These are phyloP conservation scores for Begonia masoniana DNA, from an alignment of 306 rosid species.

Conservation along the genomic window DNA sequence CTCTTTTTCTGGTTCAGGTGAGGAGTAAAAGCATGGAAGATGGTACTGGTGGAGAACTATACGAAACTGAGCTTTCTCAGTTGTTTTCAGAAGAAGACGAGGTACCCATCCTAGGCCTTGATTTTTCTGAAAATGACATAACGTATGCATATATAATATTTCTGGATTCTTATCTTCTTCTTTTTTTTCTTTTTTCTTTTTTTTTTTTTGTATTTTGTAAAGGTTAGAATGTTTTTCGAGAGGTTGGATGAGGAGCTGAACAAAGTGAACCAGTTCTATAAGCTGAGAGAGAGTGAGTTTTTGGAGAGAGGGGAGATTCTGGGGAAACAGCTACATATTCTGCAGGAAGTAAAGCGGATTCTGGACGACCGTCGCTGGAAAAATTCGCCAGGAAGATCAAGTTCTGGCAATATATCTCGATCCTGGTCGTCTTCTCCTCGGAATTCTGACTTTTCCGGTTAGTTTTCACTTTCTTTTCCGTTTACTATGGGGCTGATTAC, in stretches of 20 bases:
- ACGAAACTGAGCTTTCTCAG: background rate
- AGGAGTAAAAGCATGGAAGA: background rate
- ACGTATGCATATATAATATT: background rate
- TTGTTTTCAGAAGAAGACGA: constrained; percentile 1
- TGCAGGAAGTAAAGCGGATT: constrained; percentile 40
- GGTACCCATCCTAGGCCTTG: background rate
- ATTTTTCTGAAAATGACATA: too few relatives aligned
- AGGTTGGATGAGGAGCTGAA: constrained; percentile 56
- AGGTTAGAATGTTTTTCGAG: constrained; percentile 54
- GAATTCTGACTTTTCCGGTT: constrained; percentile 39
- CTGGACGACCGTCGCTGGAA: constrained; percentile 32
- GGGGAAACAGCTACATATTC: constrained; percentile 42
- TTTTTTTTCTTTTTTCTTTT: too few relatives aligned
- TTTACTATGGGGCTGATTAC: too few relatives aligned
- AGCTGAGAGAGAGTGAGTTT: constrained; percentile 42
- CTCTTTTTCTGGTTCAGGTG: background rate
- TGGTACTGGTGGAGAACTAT: background rate
- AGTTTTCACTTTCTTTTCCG: background rate
- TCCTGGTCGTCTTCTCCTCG: constrained; percentile 33
- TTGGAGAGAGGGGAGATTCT: constrained; percentile 53
- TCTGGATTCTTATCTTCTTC: background rate
- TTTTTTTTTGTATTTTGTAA: background rate
- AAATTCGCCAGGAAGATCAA: constrained; percentile 12
- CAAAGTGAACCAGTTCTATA: constrained; percentile 72
- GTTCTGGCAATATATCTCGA: background rate